Evolutionary conservation across 306 rosid species (phyloP).

Genomic region (Lotus japonicus): DNA sequence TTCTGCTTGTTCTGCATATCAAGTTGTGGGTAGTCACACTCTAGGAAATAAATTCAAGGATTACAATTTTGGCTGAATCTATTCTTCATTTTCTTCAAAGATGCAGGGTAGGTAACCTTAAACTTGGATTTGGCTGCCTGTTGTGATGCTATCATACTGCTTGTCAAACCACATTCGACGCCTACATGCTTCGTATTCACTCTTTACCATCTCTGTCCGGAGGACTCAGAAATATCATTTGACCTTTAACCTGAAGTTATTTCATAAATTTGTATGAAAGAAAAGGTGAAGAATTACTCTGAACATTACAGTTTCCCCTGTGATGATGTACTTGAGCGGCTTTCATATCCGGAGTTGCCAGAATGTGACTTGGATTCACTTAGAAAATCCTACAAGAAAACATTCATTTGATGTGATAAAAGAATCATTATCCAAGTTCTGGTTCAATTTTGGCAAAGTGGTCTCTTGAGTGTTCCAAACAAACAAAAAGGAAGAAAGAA

Average conservation of each 20-base stretch:
- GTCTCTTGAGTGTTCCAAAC: not conserved
- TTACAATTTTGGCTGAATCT: not conserved
- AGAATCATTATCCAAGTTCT: not conserved
- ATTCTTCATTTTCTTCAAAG: not conserved
- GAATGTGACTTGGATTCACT: constrained; percentile 24
- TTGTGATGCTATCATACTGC: not conserved
- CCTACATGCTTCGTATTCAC: not conserved
- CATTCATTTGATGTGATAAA: not conserved
- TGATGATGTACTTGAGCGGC: constrained; percentile 52
- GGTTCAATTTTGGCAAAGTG: not conserved
- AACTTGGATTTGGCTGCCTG: not conserved
- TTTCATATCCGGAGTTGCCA: constrained; percentile 35
- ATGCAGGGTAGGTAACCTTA: not conserved
- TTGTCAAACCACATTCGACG: not conserved
- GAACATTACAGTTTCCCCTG: constrained; percentile 1
- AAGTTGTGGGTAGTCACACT: no score
- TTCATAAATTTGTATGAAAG: not conserved
- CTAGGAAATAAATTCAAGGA: constrained; percentile 3
- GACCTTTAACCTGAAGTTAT: not conserved
- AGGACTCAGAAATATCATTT: not conserved
- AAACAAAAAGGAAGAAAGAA: not conserved
- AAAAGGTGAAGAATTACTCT: not conserved
- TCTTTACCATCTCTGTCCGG: not conserved
- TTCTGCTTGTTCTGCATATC: no score
- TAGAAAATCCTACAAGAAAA: constrained; percentile 31